phyloP scores from a whole-genome alignment of 1,284 basidiomycete species.

The Rhodofomes roseus region DNA sequence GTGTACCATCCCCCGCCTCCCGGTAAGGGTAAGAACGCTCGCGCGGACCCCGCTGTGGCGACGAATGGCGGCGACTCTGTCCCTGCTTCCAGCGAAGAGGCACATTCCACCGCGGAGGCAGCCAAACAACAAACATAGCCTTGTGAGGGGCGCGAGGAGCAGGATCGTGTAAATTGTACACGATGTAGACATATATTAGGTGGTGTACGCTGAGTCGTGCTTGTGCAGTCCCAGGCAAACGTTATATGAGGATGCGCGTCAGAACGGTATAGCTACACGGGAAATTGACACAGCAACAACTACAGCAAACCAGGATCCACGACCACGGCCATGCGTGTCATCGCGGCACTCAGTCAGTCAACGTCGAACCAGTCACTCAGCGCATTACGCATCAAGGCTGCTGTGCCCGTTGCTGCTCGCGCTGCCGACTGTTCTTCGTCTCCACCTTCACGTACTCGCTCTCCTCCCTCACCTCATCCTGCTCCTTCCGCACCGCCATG shows the following conservation, averaged over 20 bases:
- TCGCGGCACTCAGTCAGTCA: too few species aligned
- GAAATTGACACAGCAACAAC: neutral
- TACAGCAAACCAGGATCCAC: neutral
- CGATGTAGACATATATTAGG: neutral
- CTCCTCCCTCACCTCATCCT: conserved; percentile 49
- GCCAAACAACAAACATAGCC: conserved; percentile 12
- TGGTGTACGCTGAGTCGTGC: neutral
- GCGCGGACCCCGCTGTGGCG: conserved; percentile 17
- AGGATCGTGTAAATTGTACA: neutral
- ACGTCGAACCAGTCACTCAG: too few species aligned
- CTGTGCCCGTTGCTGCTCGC: conserved; percentile 22
- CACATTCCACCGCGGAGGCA: conserved; percentile 13
- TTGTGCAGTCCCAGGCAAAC: too few species aligned
- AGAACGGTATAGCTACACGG: neutral
- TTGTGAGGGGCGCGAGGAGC: neutral
- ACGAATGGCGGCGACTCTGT: conserved; percentile 8
- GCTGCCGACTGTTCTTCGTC: conserved; percentile 55
- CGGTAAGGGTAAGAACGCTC: conserved; percentile 63
- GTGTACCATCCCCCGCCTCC: conserved; percentile 78
- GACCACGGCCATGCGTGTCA: too few species aligned
- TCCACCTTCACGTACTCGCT: conserved; percentile 84
- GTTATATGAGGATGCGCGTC: neutral
- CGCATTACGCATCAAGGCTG: neutral
- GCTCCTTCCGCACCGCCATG: conserved; percentile 66
- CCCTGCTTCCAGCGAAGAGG: conserved; percentile 4